Evolutionary conservation across 306 rosid genomes (phyloP), one percentile per base, ranked within the genome.

Genomic region (Casuarina equisetifolia): DNA sequence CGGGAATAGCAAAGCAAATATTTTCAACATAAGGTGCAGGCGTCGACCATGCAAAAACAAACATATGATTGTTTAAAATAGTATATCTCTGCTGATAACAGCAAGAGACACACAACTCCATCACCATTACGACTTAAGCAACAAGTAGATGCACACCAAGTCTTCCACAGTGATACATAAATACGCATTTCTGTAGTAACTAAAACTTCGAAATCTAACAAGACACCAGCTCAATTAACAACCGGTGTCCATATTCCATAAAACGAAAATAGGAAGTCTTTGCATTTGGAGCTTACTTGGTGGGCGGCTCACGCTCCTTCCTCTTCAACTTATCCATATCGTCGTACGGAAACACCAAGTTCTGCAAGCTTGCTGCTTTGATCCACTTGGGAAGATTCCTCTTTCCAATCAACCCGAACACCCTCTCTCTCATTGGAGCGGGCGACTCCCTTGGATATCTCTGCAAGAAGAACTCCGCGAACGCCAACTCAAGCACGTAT

Each of bases 391-490:
- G 97, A 84, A 95, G 82, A 79, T 67, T 82, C 79, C 88, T 82
- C 90, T 95, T 95, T 79, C 99, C 99, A 67, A 90, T 95, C 76
- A 92, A 81, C 42, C 73, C 97, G 70, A 74, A 92, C 75, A 95
- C 97, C 72, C 99, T 91, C 86, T 95, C 99, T 83, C 99, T 90
- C 97, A 95, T 92, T 0, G 99, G 99, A 76, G 96, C 97, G 1
- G 99, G 99, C 6, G 96, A 85, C 82, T 95, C 99, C 87, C 94
- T 91, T 25, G 99, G 99, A 87, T 92, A 95, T 78, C 97, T 82
- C 89, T 92, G 99, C 87, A 95, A 79, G 81, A 91, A 95, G 42
- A 75, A 90, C 85, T 95, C 99, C 0, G 90, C 91, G 32, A 95
- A 51, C 1, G 91, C 93, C 86, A 92, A 74, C 54, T 95, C 97